Conservation (phyloP, 441 rosid genomes). For the Melastoma candidum region DNA sequence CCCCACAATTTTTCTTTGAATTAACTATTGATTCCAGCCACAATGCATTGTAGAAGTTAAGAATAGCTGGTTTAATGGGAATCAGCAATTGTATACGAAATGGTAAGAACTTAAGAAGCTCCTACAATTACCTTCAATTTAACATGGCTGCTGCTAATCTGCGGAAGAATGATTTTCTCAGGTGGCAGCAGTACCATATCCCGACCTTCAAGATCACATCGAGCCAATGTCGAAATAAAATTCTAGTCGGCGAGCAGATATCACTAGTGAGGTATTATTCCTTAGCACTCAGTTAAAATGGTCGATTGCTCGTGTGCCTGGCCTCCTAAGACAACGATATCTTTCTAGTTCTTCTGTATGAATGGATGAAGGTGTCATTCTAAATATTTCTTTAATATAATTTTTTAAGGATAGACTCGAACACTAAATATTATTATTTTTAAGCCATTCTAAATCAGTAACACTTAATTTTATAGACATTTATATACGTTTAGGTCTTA, state of each 20-base stretch:
- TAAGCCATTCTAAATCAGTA: no score
- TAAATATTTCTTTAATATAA: no score
- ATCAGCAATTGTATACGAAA: constrained; percentile 50
- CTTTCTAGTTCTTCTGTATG: no score
- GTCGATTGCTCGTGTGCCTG: background rate
- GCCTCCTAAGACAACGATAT: constrained; percentile 1
- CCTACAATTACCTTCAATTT: no score
- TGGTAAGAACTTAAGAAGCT: constrained; percentile 38
- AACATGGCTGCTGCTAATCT: no score
- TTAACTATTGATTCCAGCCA: background rate
- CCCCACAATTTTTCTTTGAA: background rate
- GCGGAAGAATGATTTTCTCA: constrained; percentile 17
- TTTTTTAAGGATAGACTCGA: no score
- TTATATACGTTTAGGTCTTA: no score
- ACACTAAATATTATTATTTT: no score
- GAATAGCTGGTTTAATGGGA: constrained; percentile 50
- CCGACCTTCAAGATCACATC: constrained; percentile 56
- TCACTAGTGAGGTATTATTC: constrained; percentile 49
- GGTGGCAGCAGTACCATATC: constrained; percentile 81
- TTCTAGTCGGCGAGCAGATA: constrained; percentile 63
- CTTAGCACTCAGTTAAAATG: background rate
- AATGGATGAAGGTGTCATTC: no score
- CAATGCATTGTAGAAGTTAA: constrained; percentile 12
- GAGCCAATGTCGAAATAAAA: constrained; percentile 48
- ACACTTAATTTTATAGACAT: no score